phyloP scores from a whole-genome alignment of 768 basidiomycete species.

The Cytidiella melzeri region DNA sequence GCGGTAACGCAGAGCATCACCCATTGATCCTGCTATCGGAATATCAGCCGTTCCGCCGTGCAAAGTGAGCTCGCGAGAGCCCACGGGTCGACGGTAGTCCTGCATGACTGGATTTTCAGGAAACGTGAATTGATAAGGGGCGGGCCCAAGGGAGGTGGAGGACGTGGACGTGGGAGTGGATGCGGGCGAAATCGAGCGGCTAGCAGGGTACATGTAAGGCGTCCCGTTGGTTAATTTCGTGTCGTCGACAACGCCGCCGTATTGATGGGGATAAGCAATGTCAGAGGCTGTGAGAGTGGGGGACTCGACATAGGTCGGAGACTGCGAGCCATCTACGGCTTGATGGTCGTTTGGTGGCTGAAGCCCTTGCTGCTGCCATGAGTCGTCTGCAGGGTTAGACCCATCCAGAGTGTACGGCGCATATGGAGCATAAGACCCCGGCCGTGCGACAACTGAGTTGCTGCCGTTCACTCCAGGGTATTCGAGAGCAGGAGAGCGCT shows the following conservation, averaged over 20 bases:
- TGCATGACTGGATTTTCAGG: constrained; percentile 45
- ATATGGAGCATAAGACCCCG: constrained; percentile 41
- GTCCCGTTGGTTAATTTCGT: constrained; percentile 47
- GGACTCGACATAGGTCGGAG: constrained; percentile 48
- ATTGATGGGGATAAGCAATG: constrained; percentile 40
- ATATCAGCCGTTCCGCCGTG: constrained; percentile 74
- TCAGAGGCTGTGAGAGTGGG: constrained; percentile 47
- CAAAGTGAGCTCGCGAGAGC: constrained; percentile 52
- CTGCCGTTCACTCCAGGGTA: constrained; percentile 30
- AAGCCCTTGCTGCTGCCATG: constrained; percentile 23
- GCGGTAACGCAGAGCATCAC: constrained; percentile 58
- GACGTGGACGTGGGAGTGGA: constrained; percentile 44
- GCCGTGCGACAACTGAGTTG: constrained; percentile 19
- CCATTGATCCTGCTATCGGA: constrained; percentile 43
- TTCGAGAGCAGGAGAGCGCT: constrained; percentile 43
- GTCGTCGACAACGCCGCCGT: constrained; percentile 39
- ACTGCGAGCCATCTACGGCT: constrained; percentile 40
- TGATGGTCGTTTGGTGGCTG: constrained; percentile 36
- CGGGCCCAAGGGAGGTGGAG: constrained; percentile 45
- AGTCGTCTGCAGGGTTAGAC: constrained; percentile 22
- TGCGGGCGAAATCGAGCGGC: constrained; percentile 68
- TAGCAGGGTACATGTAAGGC: constrained; percentile 56
- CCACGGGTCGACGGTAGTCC: constrained; percentile 48
- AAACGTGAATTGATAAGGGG: constrained; percentile 64
- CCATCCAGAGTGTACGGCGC: constrained; percentile 32